A percentile compares a stretch with the other conserved stretches of the same genome.
phyloP scores from a whole-genome alignment of 2,329 filamentous ascomycete species.

The Epicoccum nigrum region DNA sequence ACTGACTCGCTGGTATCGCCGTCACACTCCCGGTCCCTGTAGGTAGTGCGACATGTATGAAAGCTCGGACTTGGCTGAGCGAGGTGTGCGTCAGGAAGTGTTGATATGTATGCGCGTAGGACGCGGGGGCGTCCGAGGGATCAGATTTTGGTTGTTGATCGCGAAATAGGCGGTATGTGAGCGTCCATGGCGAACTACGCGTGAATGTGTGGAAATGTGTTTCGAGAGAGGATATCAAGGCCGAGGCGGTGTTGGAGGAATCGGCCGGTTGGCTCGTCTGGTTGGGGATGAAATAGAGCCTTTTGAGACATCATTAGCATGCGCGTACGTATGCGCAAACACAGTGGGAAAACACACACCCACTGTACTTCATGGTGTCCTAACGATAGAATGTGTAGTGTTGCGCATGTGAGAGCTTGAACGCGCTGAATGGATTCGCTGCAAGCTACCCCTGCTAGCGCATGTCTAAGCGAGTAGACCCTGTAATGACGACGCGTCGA shows the following conservation, averaged over 20 bases:
- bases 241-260: conserved; percentile 27
- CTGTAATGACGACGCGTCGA: conserved; percentile 10
- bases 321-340: background rate
- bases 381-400: background rate
- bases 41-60: conserved; percentile 32
- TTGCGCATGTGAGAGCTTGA: background rate
- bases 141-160: conserved; percentile 31
- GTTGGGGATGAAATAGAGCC: conserved; percentile 44
- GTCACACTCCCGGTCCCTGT: conserved; percentile 19
- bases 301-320: conserved; percentile 5
- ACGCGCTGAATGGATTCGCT: background rate
- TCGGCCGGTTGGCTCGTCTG: conserved; percentile 30
- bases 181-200: conserved; percentile 33
- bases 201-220: conserved; percentile 30
- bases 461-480: background rate
- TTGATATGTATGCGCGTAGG: conserved; percentile 34
- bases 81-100: conserved; percentile 38
- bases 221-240: conserved; percentile 38
- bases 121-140: conserved; percentile 15
- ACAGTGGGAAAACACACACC: conserved; percentile 8
- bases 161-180: conserved; percentile 44
- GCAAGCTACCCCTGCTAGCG: conserved; percentile 17
- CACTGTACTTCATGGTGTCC: conserved; percentile 30
- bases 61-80: conserved; percentile 29
- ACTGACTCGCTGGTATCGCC: conserved; percentile 32